Evolutionary conservation across 1,139 yeast genomes (phyloP).

Genomic region (Pichia sp.): DNA sequence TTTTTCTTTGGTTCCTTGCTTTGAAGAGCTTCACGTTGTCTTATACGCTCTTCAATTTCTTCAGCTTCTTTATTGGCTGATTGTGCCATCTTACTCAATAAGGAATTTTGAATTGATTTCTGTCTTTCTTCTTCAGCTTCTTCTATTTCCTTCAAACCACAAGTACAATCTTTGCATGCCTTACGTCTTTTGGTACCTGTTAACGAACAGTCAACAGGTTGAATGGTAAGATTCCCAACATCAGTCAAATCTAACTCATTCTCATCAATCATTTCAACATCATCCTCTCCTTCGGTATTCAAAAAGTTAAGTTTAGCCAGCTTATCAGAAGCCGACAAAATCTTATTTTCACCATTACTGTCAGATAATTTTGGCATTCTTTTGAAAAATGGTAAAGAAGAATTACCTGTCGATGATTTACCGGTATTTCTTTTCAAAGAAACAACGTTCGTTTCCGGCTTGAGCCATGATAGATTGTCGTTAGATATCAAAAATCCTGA

Average conservation of each 20-base stretch:
- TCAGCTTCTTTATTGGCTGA: constrained; percentile 48
- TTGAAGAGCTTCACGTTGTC: constrained; percentile 21
- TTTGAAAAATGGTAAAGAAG: constrained; percentile 18
- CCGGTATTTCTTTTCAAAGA: constrained; percentile 16
- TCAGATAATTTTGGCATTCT: constrained; percentile 16
- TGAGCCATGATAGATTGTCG: constrained; percentile 34
- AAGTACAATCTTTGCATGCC: constrained; percentile 96
- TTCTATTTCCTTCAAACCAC: constrained; percentile 85
- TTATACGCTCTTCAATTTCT: constrained; percentile 42
- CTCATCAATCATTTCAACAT: constrained; percentile 22
- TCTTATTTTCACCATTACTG: too few species aligned
- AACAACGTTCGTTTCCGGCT: constrained; percentile 26
- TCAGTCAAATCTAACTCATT: constrained; percentile 20
- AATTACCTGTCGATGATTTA: background rate
- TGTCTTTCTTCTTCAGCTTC: constrained; percentile 46
- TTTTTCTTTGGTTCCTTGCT: constrained; percentile 31
- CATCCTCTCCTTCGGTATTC: constrained; percentile 33
- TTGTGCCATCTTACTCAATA: constrained; percentile 41
- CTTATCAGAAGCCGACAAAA: too few species aligned
- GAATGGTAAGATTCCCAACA: constrained; percentile 21
- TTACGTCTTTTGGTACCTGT: constrained; percentile 63
- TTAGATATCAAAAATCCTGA: constrained; percentile 49
- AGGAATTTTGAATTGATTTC: constrained; percentile 35
- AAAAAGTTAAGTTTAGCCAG: constrained; percentile 14
- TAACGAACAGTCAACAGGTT: constrained; percentile 37